A percentile compares a stretch with the other conserved stretches of the same genome.
Conservation (phyloP, 495 filamentous ascomycete genomes). For the Corynascus novoguineensis region DNA sequence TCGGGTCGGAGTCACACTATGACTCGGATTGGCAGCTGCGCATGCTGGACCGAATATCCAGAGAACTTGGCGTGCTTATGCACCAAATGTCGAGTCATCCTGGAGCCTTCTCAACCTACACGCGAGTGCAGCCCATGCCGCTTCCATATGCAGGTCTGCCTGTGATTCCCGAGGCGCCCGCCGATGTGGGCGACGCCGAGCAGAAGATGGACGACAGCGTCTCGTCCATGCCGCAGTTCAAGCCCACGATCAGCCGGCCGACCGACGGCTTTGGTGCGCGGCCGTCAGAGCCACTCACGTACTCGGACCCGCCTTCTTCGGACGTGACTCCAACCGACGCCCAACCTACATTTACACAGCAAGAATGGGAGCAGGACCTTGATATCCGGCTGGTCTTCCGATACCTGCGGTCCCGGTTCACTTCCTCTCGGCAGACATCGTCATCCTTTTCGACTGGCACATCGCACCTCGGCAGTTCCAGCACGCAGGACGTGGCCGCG, state of each 20-base stretch:
- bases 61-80: constrained; percentile 77
- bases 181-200: constrained; percentile 23
- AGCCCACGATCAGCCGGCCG: constrained; percentile 43
- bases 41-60: constrained; percentile 76
- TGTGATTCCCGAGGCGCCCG: constrained; percentile 45
- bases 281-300: constrained; percentile 17
- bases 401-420: constrained; percentile 73
- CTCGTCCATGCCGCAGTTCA: constrained; percentile 39
- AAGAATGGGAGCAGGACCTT: constrained; percentile 85
- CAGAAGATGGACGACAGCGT: constrained; percentile 22
- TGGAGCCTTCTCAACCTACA: constrained; percentile 76
- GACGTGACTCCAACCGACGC: constrained; percentile 11
- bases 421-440: constrained; percentile 31
- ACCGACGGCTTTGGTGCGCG: constrained; percentile 23
- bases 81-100: constrained; percentile 68
- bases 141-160: constrained; percentile 53
- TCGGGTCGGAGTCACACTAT: constrained; percentile 32
- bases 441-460: constrained; percentile 36
- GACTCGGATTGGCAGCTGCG: constrained; percentile 65
- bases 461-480: constrained; percentile 43
- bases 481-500: constrained; percentile 60
- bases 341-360: constrained; percentile 43
- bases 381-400: constrained; percentile 85
- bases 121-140: constrained; percentile 45
- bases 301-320: constrained; percentile 4